Base-by-base conservation (phyloP, 169 alveolate species). In the Eimeria brunetti region DNA sequence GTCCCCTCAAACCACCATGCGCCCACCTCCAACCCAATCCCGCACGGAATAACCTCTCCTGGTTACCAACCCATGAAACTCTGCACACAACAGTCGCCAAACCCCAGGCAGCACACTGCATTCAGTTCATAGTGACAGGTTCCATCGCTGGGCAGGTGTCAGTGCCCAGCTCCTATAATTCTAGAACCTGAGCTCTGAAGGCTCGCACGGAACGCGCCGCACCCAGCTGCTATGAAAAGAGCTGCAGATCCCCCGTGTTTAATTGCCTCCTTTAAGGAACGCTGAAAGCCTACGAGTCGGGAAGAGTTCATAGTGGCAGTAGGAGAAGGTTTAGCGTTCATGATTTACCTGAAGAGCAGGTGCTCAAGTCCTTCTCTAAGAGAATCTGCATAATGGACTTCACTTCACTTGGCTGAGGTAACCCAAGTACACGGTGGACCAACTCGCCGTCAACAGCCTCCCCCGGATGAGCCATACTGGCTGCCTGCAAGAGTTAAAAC, bases 351-450 rank as follows among this genome's bases (percentile, higher is more conserved):
- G 71, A 46, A 53, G 89, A 81, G 67, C 89, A 81, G 20, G 89
- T 53, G 30, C 49, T 9, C 49, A 81, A 49, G 67, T 81, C 89
- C 71, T 53, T 81, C 89, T 81, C 89, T 56, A 81, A 30, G 73
- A 81, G 89, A 16, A 51, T 30, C 51, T 81, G 89, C 89, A 91
- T 53, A 41, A 91, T 38, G 76, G 69, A 44, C 33, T 56, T 78
- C 9, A 91, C 95, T 58, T 91, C 95, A 33, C 81, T 73, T n/a
- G 95, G 95, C 53, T 44, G 95, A 14, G 95, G 95, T 27, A 60
- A 44, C 38, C 95, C 95, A n/a, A 91, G 90, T 22, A 84, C 83
- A 49, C 95, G 95, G 64, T 91, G 95, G 22, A 91, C 90, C 73
- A 64, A n/a, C 67, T 91, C 95, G 81, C 84, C 95, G n/a, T 46